Conservation (phyloP, 768 basidiomycete species). For the Xerocomellus intermedius region DNA sequence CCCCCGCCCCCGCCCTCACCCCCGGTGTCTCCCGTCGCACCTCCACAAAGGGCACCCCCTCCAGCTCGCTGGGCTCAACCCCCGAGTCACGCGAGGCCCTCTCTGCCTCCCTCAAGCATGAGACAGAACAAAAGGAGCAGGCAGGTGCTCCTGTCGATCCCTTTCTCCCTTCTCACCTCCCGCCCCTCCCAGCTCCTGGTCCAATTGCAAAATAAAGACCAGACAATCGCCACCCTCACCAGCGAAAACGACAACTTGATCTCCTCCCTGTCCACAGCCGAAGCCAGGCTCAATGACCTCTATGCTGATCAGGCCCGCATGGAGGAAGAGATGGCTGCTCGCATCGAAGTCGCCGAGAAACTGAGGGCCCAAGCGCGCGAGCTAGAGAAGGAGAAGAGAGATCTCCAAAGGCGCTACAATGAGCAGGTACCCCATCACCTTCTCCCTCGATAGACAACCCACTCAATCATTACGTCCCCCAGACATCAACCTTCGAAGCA, state of each 20-base stretch:
- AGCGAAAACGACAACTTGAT: conserved; percentile 64
- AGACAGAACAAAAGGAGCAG: conserved; percentile 81
- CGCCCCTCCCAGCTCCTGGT: conserved; percentile 58
- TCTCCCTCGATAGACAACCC: conserved; percentile 14
- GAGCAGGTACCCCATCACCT: conserved; percentile 61
- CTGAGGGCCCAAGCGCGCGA: conserved; percentile 78
- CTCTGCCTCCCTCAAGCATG: conserved; percentile 63
- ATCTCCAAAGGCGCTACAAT: conserved; percentile 77
- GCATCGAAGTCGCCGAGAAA: conserved; percentile 82
- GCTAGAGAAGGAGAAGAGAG: conserved; percentile 86
- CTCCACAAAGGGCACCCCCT: conserved; percentile 43
- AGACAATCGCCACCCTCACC: conserved; percentile 57
- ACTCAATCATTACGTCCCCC: conserved; percentile 10
- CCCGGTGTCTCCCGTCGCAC: conserved; percentile 46
- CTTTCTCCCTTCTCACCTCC: conserved; percentile 8
- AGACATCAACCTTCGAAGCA: conserved; percentile 88
- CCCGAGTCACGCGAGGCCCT: conserved; percentile 57
- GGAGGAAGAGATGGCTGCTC: conserved; percentile 78
- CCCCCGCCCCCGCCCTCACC: conserved; percentile 41
- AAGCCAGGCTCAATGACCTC: conserved; percentile 72
- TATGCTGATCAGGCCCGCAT: conserved; percentile 79
- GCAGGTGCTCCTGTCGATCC: conserved; percentile 37
- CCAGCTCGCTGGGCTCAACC: conserved; percentile 35
- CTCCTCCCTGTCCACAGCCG: conserved; percentile 64
- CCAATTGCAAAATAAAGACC: conserved; percentile 77